phyloP scores from a whole-genome alignment of 345 rosid genomes.

The Ailanthus altissimus region DNA sequence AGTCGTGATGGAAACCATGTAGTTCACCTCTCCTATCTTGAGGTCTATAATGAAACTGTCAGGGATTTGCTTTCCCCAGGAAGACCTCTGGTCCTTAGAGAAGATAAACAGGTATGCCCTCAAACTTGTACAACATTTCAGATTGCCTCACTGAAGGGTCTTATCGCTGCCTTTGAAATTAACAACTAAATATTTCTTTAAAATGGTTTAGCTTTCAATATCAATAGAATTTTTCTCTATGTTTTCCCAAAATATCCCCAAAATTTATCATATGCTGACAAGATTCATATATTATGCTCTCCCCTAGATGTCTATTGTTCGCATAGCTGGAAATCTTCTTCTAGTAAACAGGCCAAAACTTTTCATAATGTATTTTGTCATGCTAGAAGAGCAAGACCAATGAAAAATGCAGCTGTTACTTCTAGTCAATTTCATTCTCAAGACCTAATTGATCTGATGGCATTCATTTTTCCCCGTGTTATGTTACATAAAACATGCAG shows the following conservation, averaged over 20 bases:
- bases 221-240: background rate
- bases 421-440: background rate
- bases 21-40: conserved; percentile 93
- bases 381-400: background rate
- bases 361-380: background rate
- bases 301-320: background rate
- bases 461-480: background rate
- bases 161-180: background rate
- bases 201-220: background rate
- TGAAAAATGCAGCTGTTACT: background rate
- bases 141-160: background rate
- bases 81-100: conserved; percentile 90
- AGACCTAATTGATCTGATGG: background rate
- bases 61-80: conserved; percentile 96
- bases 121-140: background rate
- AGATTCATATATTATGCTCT: background rate
- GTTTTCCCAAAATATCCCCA: background rate
- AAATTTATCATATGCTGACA: background rate
- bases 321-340: background rate
- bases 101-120: conserved; percentile 78
- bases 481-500: background rate
- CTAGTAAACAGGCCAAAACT: background rate
- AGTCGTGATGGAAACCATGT: conserved; percentile 86
- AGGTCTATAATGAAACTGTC: conserved; percentile 90
- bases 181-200: background rate